These are phyloP conservation scores for Capsicum baccatum DNA, from an alignment of 257 asterid genomes.

Conservation along the genomic window DNA sequence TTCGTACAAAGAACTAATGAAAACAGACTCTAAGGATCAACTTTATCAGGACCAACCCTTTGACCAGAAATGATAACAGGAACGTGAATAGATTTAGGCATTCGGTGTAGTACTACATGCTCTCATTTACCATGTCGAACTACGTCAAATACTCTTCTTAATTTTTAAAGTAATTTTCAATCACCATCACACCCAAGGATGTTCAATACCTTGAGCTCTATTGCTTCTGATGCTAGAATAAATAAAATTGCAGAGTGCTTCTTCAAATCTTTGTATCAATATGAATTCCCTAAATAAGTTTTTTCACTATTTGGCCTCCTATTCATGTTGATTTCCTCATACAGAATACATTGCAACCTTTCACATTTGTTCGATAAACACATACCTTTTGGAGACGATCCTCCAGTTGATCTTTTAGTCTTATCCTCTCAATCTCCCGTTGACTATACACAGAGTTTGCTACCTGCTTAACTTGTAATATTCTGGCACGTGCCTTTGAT, in stretches of 20 bases:
- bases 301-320: constrained; percentile 4
- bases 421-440: constrained; percentile 36
- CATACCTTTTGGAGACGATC: constrained; percentile 34
- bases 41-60: background rate
- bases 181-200: constrained; percentile 9
- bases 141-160: background rate
- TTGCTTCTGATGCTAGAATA: background rate
- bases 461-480: constrained; percentile 34
- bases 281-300: background rate
- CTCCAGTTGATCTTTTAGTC: constrained; percentile 32
- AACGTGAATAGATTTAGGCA: background rate
- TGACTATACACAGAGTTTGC: constrained; percentile 27
- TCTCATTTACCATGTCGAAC: background rate
- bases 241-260: constrained; percentile 10
- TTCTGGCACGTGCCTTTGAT: constrained; percentile 40
- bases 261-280: background rate
- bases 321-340: background rate
- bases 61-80: background rate
- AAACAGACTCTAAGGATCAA: background rate
- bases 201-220: background rate
- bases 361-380: background rate
- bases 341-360: constrained; percentile 2
- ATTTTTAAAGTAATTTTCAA: background rate
- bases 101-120: background rate
- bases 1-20: constrained; percentile 16